Evolutionary conservation across 441 rosid species (phyloP), one percentile per base, ranked within the genome.

Genomic region (Biscutella auriculata): DNA sequence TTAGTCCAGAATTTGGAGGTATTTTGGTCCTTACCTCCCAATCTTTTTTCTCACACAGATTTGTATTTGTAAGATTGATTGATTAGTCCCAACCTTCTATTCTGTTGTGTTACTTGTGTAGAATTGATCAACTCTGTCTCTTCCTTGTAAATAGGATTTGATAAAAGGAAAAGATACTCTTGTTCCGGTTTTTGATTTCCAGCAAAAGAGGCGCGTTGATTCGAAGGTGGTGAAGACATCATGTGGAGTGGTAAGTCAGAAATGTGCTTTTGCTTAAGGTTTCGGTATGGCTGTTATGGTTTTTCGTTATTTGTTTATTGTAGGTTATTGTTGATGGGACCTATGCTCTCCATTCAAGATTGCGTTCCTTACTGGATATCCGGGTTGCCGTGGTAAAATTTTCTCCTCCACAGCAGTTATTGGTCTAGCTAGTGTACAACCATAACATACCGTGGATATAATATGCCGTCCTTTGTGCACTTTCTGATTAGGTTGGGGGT

Each of bases 321-420:
- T 63, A 93, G 99, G 95, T 93, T 62, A 87, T 89, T 74, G 96
- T 93, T 72, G 99, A 93, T 79, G 99, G 99, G 40, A 85, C 97
- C 2, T 93, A 89, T 79, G 96, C 99, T 40, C 74, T 93, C 41
- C 89, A 89, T 79, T 76, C 97, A 54, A 85, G 84, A 76, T 73
- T 93, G 76, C 95, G 99, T 58, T 89, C 99, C 62, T 81, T 93
- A 73, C 74, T 93, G 67, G 99, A 93, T 76, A 93, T 93, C 63
- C 95, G 97, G 68, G 97, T 93, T 77, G 99, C 99, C 42, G 99
- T 93, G 91, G 99, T 93, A 76, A 73, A 44, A 40, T 67, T 57
- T 47, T 48, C 21, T 28, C 34, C 17, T 56, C 36, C 35, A 58
- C 34, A 39, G 8, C 28, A 50, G n/a, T 55, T 67, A 43, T 57